Conservation (phyloP, 495 filamentous ascomycete genomes). For the Parathielavia hyrcaniae region DNA sequence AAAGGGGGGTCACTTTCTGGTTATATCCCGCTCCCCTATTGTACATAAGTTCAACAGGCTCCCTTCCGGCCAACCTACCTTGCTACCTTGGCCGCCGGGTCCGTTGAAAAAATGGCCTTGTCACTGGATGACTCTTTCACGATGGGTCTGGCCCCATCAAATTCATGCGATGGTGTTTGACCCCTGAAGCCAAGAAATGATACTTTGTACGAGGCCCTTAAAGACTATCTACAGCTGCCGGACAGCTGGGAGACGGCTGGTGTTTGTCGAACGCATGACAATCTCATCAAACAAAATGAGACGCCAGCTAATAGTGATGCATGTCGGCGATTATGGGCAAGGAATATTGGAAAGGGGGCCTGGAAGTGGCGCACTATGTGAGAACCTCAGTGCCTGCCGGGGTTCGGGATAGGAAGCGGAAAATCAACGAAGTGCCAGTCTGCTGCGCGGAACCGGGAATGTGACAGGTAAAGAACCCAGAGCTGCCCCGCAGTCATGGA, state of each 20-base stretch:
- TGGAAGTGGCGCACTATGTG: too few species aligned
- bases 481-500: too few species aligned
- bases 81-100: background rate
- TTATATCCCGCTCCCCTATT: background rate
- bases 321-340: background rate
- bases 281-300: slow-evolving; percentile 19
- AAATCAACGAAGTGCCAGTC: too few species aligned
- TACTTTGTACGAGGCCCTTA: background rate
- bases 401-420: too few species aligned
- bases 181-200: slow-evolving; percentile 6
- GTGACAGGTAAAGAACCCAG: too few species aligned
- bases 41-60: background rate
- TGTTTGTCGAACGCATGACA: slow-evolving; percentile 12
- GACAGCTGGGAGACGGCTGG: background rate
- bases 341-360: background rate
- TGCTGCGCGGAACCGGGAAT: too few species aligned
- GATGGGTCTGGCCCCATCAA: slow-evolving; percentile 6
- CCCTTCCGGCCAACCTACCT: background rate
- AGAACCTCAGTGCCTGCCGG: too few species aligned
- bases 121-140: background rate
- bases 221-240: slow-evolving; percentile 2
- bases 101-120: background rate
- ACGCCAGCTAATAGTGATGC: slow-evolving; percentile 13
- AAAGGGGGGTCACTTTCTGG: background rate
- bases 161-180: slow-evolving; percentile 15